These are phyloP conservation scores for Nakazawaea ernobii DNA, from an alignment of 805 yeast genomes.

Conservation along the genomic window DNA sequence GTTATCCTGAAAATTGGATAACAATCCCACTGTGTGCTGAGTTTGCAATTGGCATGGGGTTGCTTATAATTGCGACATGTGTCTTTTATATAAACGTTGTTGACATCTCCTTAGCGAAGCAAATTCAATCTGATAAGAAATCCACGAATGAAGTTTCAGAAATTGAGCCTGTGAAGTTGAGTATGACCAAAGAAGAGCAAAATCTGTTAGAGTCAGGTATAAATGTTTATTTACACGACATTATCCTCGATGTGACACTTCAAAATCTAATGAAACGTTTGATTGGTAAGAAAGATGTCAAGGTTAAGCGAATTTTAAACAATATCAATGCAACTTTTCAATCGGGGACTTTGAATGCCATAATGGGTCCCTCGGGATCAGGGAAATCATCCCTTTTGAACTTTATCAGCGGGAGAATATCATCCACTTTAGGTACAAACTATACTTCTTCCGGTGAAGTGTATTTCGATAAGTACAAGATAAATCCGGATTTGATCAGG, in stretches of 20 bases:
- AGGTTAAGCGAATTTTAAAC: slow-evolving; percentile 29
- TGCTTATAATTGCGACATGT: slow-evolving; percentile 35
- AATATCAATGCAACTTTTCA: slow-evolving; percentile 40
- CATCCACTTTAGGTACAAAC: slow-evolving; percentile 25
- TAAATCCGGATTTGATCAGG: slow-evolving; percentile 3
- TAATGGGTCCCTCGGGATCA: slow-evolving; percentile 69
- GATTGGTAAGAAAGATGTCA: neutral
- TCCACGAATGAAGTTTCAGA: neutral
- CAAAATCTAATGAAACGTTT: slow-evolving; percentile 1
- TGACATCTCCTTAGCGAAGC: slow-evolving; percentile 38
- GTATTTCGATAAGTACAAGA: slow-evolving; percentile 20
- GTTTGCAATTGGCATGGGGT: slow-evolving; percentile 48
- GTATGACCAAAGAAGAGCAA: neutral
- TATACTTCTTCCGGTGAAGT: slow-evolving; percentile 32
- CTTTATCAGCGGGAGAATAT: slow-evolving; percentile 47
- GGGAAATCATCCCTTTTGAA: slow-evolving; percentile 61
- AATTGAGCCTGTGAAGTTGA: neutral
- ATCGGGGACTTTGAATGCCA: slow-evolving; percentile 51
- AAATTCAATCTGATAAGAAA: neutral
- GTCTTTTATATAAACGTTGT: slow-evolving; percentile 38
- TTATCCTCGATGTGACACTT: slow-evolving; percentile 17
- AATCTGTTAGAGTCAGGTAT: slow-evolving; percentile 10
- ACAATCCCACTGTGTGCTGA: slow-evolving; percentile 50
- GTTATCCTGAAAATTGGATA: slow-evolving; percentile 55
- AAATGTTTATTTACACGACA: slow-evolving; percentile 15